phyloP scores from a whole-genome alignment of 2,329 filamentous ascomycete genomes.

The Arthrinium puccinioides region DNA sequence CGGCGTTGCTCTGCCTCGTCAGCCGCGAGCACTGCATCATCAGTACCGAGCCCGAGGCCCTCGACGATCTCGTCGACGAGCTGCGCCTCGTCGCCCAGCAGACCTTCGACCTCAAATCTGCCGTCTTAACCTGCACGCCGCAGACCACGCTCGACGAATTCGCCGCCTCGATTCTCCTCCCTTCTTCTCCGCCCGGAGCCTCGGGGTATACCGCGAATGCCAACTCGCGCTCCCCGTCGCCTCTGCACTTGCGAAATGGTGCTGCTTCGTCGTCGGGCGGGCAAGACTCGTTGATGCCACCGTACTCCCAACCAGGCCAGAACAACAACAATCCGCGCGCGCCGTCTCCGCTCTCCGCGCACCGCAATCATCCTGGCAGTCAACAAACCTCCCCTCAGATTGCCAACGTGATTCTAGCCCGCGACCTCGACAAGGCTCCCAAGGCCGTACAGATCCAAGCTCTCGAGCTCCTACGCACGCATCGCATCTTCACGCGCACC shows the following conservation, averaged over 20 bases:
- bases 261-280: constrained; percentile 7
- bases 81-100: constrained; percentile 61
- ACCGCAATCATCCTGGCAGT: not conserved
- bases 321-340: constrained; percentile 5
- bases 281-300: too few relatives aligned
- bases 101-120: constrained; percentile 66
- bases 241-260: constrained; percentile 12
- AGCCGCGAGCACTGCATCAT: constrained; percentile 84
- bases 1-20: constrained; percentile 72
- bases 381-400: constrained; percentile 33
- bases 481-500: constrained; percentile 68
- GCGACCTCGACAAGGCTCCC: constrained; percentile 68
- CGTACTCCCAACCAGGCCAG: too few relatives aligned
- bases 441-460: constrained; percentile 76
- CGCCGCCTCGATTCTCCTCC: constrained; percentile 53
- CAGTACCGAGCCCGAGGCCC: constrained; percentile 54
- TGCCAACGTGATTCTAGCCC: constrained; percentile 76
- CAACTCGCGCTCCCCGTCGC: constrained; percentile 14
- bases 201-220: constrained; percentile 17
- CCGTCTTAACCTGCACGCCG: constrained; percentile 64
- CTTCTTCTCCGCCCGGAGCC: constrained; percentile 12
- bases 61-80: constrained; percentile 67
- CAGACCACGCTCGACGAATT: constrained; percentile 78
- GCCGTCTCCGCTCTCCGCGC: not conserved
- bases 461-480: constrained; percentile 69